phyloP scores from a whole-genome alignment of 106 monocot species.

The Dioscorea dumetorum region DNA sequence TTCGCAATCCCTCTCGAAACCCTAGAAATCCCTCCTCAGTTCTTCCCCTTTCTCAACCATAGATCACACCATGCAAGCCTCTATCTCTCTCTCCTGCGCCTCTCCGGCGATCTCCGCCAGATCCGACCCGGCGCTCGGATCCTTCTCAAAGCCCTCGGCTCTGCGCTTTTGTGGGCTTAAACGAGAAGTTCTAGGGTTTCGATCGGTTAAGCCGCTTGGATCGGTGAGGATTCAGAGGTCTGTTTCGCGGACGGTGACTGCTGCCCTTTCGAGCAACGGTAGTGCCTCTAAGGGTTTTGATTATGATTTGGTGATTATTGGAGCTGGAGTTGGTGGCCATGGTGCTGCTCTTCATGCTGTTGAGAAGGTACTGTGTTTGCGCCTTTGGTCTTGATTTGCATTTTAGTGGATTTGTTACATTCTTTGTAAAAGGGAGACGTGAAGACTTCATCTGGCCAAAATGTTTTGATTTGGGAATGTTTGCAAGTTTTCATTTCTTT shows the following conservation, averaged over 20 bases:
- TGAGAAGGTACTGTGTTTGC: constrained; percentile 47
- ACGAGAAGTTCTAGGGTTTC: constrained; percentile 26
- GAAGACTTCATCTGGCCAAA: too few species aligned
- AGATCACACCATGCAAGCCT: constrained; percentile 20
- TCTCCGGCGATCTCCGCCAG: constrained; percentile 6
- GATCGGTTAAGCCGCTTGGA: neutral
- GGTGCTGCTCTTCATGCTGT: constrained; percentile 95
- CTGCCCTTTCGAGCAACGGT: constrained; percentile 30
- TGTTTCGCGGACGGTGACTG: constrained; percentile 9
- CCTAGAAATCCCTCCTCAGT: constrained; percentile 6
- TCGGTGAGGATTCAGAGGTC: neutral
- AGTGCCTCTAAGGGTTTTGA: constrained; percentile 55
- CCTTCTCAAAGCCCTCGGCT: neutral
- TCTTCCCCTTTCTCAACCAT: neutral
- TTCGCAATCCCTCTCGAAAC: too few species aligned
- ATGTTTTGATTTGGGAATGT: too few species aligned
- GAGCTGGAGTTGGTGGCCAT: constrained; percentile 95
- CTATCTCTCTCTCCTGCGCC: constrained; percentile 16
- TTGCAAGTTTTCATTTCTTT: too few species aligned
- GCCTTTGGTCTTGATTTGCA: neutral
- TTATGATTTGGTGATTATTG: constrained; percentile 91
- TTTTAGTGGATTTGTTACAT: too few species aligned
- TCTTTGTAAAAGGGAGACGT: too few species aligned
- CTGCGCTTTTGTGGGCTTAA: constrained; percentile 73
- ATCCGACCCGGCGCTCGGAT: constrained; percentile 5